Conservation (phyloP, 2,329 filamentous ascomycete species). For the Bipolaris bicolor region DNA sequence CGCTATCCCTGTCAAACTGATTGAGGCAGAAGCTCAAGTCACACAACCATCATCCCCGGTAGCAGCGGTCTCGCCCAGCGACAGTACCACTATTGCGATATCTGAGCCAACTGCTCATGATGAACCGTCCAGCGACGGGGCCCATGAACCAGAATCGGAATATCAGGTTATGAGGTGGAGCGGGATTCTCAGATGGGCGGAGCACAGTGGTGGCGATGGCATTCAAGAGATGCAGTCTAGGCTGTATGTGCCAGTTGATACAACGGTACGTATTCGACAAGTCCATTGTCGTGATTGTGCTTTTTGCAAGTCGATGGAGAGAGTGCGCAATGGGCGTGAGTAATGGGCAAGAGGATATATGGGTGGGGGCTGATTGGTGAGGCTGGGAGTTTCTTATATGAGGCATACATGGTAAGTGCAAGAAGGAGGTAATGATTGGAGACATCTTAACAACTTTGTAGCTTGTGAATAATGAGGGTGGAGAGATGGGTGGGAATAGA, state of each 20-base stretch:
- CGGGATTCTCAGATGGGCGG: neutral
- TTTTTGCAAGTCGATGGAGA: conserved; percentile 18
- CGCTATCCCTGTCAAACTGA: neutral
- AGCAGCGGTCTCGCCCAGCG: neutral
- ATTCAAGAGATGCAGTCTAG: neutral
- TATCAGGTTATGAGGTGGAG: neutral
- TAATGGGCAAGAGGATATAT: too few species aligned
- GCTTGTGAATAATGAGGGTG: neutral
- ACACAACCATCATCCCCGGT: neutral
- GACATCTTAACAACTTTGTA: neutral
- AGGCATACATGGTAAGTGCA: neutral
- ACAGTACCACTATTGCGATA: neutral
- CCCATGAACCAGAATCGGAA: neutral
- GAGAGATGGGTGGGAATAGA: neutral
- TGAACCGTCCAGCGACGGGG: neutral
- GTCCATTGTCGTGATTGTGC: conserved; percentile 16
- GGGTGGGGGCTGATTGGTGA: neutral
- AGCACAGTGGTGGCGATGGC: neutral
- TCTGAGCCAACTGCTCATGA: neutral
- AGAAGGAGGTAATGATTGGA: neutral
- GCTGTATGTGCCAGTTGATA: conserved; percentile 6
- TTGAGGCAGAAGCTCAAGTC: neutral
- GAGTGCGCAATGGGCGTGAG: too few species aligned
- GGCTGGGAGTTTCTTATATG: neutral
- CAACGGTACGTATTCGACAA: conserved; percentile 10